Percentiles rank a stretch among this genome's conserved stretches.
Evolutionary conservation across 768 basidiomycete genomes (phyloP).

Genomic region (Tremella mesenterica): DNA sequence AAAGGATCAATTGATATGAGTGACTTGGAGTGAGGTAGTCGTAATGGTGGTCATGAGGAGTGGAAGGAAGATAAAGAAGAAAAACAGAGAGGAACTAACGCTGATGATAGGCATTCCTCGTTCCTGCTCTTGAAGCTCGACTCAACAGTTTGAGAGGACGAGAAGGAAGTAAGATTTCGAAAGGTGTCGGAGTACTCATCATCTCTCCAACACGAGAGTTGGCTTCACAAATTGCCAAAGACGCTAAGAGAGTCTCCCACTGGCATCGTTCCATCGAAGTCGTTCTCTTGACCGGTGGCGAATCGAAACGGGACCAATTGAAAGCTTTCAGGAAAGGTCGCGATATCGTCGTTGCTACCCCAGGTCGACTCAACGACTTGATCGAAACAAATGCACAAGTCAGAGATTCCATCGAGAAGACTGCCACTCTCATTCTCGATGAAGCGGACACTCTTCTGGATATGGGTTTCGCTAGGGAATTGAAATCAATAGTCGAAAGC

Average conservation of each 20-base stretch:
- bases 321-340: constrained; percentile 58
- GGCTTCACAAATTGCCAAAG: constrained; percentile 79
- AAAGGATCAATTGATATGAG: too few relatives aligned
- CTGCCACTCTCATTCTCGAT: constrained; percentile 71
- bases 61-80: too few relatives aligned
- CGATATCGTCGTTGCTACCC: constrained; percentile 81
- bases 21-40: too few relatives aligned
- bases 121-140: constrained; percentile 75
- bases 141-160: constrained; percentile 50
- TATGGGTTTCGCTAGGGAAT: constrained; percentile 83
- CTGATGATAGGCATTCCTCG: constrained; percentile 57
- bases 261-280: constrained; percentile 62
- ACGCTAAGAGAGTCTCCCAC: constrained; percentile 59
- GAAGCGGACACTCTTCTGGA: constrained; percentile 86
- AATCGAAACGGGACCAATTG: constrained; percentile 58
- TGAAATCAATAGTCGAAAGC: constrained; percentile 59
- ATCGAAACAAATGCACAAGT: constrained; percentile 55
- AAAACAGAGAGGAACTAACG: background rate
- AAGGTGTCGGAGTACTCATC: constrained; percentile 62
- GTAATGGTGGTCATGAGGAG: too few relatives aligned
- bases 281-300: constrained; percentile 68
- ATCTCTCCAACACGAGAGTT: constrained; percentile 85
- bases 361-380: constrained; percentile 74
- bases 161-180: constrained; percentile 40
- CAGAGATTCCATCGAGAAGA: constrained; percentile 51